A percentile compares a stretch with the other conserved stretches of the same genome.
Evolutionary conservation across 345 rosid species (phyloP).

Genomic region (Eucalyptus tenuipes): DNA sequence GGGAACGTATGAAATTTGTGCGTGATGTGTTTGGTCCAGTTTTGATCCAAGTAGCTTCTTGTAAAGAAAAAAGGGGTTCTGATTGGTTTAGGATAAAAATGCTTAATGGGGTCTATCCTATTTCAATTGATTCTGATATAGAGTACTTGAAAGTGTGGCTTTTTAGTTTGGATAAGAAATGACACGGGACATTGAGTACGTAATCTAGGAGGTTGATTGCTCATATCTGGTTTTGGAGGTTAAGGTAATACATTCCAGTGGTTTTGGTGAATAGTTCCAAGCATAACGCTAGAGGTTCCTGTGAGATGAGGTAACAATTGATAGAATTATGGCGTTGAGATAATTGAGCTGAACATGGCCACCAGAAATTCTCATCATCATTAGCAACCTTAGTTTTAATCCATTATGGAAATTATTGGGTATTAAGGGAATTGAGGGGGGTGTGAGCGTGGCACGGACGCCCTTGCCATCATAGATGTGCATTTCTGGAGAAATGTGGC

Average conservation of each 20-base stretch:
- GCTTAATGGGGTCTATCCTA: not conserved
- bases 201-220: not conserved
- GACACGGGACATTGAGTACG: not conserved
- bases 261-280: not conserved
- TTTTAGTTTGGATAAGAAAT: not conserved
- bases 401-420: not conserved
- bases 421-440: not conserved
- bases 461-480: not conserved
- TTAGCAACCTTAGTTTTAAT: not conserved
- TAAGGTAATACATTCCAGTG: not conserved
- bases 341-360: not conserved
- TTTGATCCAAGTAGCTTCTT: not conserved
- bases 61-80: not conserved
- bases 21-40: not conserved
- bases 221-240: not conserved
- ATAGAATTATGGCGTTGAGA: not conserved
- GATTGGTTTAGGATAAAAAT: not conserved
- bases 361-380: not conserved
- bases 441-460: not conserved
- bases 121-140: not conserved
- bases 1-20: not conserved
- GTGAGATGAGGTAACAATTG: not conserved
- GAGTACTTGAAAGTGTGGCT: not conserved
- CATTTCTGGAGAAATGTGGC: not conserved
- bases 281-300: not conserved